Evolutionary conservation across 495 filamentous ascomycete species (phyloP), one percentile per base, ranked within the genome.

Genomic region (Thozetella sp.): DNA sequence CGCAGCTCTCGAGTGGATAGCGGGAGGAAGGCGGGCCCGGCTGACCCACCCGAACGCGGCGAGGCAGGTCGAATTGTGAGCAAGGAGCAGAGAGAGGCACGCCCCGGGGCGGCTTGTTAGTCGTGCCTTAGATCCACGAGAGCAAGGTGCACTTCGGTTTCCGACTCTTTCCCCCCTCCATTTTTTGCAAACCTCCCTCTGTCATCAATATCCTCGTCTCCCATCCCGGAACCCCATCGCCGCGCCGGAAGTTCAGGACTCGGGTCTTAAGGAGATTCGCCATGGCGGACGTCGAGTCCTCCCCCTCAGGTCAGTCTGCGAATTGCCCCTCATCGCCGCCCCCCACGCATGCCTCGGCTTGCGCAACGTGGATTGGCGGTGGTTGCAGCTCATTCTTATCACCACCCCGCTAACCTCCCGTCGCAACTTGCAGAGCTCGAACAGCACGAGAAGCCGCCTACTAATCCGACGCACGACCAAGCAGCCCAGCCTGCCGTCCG

Each of bases 401-500:
- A 13, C 22, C 23, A 26, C 40, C 46, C 46, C 54, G 54, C 54
- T 56, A 48, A 56, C 54, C 23, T 51, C n/a, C 25, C 23, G 37
- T 50, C 22, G 17, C 37, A 17, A 23, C 54, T 20, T 4, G n/a
- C 23, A 56, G 54, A 48, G 43, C 43, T 10, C 20, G 43, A 4
- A 4, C 11, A 48, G 43, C 43, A 20, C n/a, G 10, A 48, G 9
- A 11, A 48, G 3, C 4, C 43, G n/a, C 43, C n/a, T 10, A n/a
- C 6, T 58, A 56, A 68, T 40, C 51, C 55, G 2, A 25, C 54
- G 51, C 51, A 40, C 48, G 40, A 40, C 43, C 54, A 59, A 13
- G 55, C 57, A 30, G 25, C 54, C 4, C 71, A 76, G 62, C 73
- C 83, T 72, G 72, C 81, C 23, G 93, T 97, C 55, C 90, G 92